Evolutionary conservation across 2,329 filamentous ascomycete genomes (phyloP).

Genomic region (Trichoderma sp.): DNA sequence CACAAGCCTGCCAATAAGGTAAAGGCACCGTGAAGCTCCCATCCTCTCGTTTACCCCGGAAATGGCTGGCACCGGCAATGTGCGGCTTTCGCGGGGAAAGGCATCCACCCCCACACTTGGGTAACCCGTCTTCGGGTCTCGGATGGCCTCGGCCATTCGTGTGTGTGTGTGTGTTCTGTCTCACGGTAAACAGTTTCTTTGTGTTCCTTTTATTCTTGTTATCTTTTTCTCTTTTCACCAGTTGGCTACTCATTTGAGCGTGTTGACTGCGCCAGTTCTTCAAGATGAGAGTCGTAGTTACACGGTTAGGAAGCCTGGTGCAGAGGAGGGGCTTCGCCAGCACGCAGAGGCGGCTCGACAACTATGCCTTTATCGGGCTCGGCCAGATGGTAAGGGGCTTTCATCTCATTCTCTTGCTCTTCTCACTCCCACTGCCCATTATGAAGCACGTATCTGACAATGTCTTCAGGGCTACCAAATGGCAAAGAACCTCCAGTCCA

Average conservation of each 20-base stretch:
- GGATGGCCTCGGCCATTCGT: conserved; percentile 3
- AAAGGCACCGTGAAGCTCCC: too few relatives aligned
- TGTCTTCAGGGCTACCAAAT: conserved; percentile 59
- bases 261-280: not conserved
- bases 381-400: conserved; percentile 58
- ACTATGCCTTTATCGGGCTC: conserved; percentile 62
- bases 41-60: not conserved
- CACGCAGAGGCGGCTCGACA: conserved; percentile 51
- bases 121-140: not conserved
- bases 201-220: not conserved
- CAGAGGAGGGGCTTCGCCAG: conserved; percentile 55
- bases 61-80: conserved; percentile 43
- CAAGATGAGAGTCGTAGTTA: conserved; percentile 32
- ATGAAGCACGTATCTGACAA: conserved; percentile 23
- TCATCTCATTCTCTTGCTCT: too few relatives aligned
- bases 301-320: conserved; percentile 37
- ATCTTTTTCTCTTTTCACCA: not conserved
- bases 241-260: not conserved
- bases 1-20: not conserved
- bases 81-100: conserved; percentile 38
- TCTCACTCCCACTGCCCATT: not conserved
- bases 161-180: not conserved
- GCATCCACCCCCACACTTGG: conserved; percentile 32
- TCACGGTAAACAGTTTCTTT: not conserved
- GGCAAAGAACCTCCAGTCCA: conserved; percentile 63